Conservation (phyloP, 192 early-diverging fungal species). For the Allomyces macrogynus region DNA sequence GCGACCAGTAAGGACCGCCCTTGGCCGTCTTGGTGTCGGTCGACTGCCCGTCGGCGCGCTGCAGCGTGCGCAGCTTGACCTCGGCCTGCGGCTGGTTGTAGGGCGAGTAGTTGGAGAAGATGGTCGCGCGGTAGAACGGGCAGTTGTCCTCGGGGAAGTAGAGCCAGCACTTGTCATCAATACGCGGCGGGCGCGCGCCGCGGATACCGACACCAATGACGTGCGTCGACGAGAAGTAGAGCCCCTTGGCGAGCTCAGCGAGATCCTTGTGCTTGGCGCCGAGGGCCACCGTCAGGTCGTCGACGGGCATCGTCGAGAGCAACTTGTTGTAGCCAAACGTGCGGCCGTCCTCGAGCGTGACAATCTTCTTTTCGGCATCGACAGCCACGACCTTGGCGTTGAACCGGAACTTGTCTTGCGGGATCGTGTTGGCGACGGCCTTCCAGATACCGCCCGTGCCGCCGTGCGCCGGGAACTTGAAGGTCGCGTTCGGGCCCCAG, state of each 20-base stretch:
- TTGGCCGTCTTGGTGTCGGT: constrained; percentile 1
- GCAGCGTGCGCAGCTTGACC: constrained; percentile 9
- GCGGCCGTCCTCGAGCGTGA: constrained; percentile 7
- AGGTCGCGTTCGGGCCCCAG: constrained; percentile 16
- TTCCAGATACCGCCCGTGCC: constrained; percentile 17
- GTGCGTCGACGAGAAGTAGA: constrained; percentile 12
- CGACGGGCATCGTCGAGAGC: constrained; percentile 12
- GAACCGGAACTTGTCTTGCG: constrained; percentile 4
- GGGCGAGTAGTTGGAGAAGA: constrained; percentile 17
- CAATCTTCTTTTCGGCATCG: constrained; percentile 6
- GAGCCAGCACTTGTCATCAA: constrained; percentile 17
- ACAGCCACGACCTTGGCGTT: constrained; percentile 8
- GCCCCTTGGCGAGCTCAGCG: constrained; percentile 4
- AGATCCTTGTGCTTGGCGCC: constrained; percentile 5
- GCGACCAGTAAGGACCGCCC: constrained; percentile 15
- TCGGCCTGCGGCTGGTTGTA: constrained; percentile 8
- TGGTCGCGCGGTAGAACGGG: constrained; percentile 14
- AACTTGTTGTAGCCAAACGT: constrained; percentile 10
- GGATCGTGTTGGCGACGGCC: constrained; percentile 13
- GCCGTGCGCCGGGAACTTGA: constrained; percentile 13
- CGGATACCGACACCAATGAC: constrained; percentile 15
- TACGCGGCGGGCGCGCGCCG: constrained; percentile 9
- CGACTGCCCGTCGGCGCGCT: constrained; percentile 5
- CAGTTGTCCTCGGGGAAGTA: constrained; percentile 14
- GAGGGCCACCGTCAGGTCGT: constrained; percentile 6